Evolutionary conservation across 352 stramenopile species (phyloP), one percentile per base, ranked within the genome.

Genomic region (Hyaloperonospora brassicae): DNA sequence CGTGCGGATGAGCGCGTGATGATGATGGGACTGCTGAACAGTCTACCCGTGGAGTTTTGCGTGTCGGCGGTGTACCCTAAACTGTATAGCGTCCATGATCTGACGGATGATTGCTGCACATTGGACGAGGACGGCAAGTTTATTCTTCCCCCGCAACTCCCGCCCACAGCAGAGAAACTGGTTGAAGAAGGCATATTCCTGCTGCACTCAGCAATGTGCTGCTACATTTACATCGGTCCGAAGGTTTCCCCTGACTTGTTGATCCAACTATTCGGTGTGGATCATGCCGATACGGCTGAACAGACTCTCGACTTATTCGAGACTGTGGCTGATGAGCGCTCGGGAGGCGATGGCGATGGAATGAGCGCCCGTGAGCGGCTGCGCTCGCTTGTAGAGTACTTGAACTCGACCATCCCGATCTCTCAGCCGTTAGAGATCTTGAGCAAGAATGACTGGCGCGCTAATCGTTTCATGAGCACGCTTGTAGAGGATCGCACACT

Each of bases 1-100:
- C 80, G 82, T 22, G 81, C 86, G 2, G 84, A 94, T 52, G 86
- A 93, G 46, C 83, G 87, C 31, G 86, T 93, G 27, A 88, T 88
- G 72, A 86, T 93, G 68, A 83, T 95, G 72, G 74, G 80, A 0
- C 50, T 86, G 21, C 64, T 93, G 11, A 90, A 94, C 61, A 87
- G 66, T 49, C 51, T 93, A 12, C 79, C 83, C 0, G 76, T 93
- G 1, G 79, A 90, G 51, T 87, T 88, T 49, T 76, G 86, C n/a
- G 82, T 94, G 35, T 90, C 81, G 13, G 73, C 84, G 1, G 81
- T 94, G 7, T 95, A 95, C 59, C 84, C 84, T 2, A 93, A 93
- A 58, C 65, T 95, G 23, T 95, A 93, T 68, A 87, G 70, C 48
- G 68, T 95, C 34, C 82, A 92, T 61, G 84, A 93, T 55, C 71